phyloP scores from a whole-genome alignment of 305 asterid genomes.

The Fraxinus angustifolia region DNA sequence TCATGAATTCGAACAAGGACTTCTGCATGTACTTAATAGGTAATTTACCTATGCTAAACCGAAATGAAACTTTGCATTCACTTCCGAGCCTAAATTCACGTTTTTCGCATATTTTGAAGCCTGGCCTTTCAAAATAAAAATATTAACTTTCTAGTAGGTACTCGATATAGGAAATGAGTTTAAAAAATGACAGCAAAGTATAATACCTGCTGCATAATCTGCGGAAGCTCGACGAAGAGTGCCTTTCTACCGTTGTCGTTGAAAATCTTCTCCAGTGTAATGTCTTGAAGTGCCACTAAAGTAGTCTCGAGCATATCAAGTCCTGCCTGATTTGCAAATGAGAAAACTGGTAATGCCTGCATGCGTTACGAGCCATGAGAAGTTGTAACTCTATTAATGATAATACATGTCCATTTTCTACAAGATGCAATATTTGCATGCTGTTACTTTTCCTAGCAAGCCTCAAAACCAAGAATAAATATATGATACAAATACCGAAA shows the following conservation, averaged over 20 bases:
- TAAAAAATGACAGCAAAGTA: not conserved
- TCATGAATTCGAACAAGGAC: not conserved
- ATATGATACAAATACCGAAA: not conserved
- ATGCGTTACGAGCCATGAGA: not conserved
- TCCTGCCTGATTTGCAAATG: slow-evolving; percentile 89
- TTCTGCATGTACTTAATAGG: not conserved
- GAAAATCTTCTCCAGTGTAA: slow-evolving; percentile 74
- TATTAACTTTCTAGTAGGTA: not conserved
- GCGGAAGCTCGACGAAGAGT: slow-evolving; percentile 80
- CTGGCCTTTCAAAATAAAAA: not conserved
- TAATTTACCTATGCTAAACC: not conserved
- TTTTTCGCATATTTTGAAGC: not conserved
- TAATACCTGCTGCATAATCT: slow-evolving; percentile 79
- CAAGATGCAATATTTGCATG: not conserved
- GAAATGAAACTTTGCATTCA: not conserved
- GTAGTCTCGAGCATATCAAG: slow-evolving; percentile 98
- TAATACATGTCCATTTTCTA: not conserved
- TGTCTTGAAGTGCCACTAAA: slow-evolving; percentile 82
- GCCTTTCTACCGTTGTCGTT: slow-evolving; percentile 68
- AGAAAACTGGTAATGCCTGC: slow-evolving; percentile 86
- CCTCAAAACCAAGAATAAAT: not conserved
- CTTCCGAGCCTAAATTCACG: not conserved
- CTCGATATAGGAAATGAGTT: not conserved
- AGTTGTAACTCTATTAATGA: not conserved
- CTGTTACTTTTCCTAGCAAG: not conserved